A percentile compares a stretch with the other conserved stretches of the same genome.
Evolutionary conservation across 495 filamentous ascomycete species (phyloP).

Genomic region (Friedmanniomyces simplex): DNA sequence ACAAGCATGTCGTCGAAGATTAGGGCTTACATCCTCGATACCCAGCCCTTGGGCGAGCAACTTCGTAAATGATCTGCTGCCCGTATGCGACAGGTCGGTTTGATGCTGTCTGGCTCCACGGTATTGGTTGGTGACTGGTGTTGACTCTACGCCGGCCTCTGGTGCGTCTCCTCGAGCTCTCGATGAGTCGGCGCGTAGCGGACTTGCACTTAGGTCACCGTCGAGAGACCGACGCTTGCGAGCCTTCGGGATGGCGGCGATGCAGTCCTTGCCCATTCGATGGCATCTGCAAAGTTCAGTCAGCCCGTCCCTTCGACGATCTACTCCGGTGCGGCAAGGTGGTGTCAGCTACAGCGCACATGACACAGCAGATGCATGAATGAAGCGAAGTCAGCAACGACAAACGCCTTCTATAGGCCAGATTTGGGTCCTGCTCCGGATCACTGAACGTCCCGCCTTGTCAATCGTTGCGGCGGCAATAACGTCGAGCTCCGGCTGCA

Average conservation of each 20-base stretch:
- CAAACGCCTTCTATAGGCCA: too few relatives aligned
- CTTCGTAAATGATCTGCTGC: background rate
- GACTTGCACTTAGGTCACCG: background rate
- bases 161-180: background rate
- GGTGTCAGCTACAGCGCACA: too few relatives aligned
- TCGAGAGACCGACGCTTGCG: conserved; percentile 4
- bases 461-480: too few relatives aligned
- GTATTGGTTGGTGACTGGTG: background rate
- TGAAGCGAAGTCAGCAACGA: too few relatives aligned
- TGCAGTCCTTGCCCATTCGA: conserved; percentile 5
- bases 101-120: background rate
- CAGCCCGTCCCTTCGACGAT: background rate
- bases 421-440: too few relatives aligned
- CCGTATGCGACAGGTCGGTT: background rate
- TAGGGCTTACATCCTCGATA: background rate
- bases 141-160: background rate
- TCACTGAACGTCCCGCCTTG: too few relatives aligned
- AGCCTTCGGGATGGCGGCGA: conserved; percentile 3
- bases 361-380: too few relatives aligned
- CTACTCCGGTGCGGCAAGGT: too few relatives aligned
- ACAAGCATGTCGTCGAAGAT: background rate
- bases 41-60: background rate
- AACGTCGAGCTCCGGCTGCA: too few relatives aligned
- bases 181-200: background rate
- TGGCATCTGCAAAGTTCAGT: background rate